Conservation (phyloP, 2,329 filamentous ascomycete species). For the Alternaria brassicicola region DNA sequence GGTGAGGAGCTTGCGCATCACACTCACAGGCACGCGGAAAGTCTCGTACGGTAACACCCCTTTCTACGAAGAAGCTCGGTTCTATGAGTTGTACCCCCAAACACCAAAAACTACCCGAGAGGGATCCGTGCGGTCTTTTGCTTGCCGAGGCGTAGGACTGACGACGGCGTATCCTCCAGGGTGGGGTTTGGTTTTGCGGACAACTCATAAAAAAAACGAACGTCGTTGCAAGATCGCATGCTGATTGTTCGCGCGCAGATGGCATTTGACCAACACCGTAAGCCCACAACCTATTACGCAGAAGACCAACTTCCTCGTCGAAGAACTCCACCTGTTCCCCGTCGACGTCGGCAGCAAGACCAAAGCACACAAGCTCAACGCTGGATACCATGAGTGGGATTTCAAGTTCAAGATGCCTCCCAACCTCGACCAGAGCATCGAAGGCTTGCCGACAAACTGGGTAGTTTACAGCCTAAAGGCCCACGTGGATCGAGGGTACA, state of each 20-base stretch:
- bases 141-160: not conserved
- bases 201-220: not conserved
- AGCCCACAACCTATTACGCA: conserved; percentile 53
- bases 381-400: conserved; percentile 57
- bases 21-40: conserved; percentile 56
- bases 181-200: not conserved
- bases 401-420: conserved; percentile 57
- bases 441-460: conserved; percentile 84
- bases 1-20: conserved; percentile 55
- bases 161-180: not conserved
- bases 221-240: not conserved
- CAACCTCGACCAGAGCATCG: conserved; percentile 78
- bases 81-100: not conserved
- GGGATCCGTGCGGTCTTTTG: not conserved
- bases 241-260: conserved; percentile 34
- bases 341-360: conserved; percentile 45
- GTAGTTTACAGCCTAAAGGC: conserved; percentile 92
- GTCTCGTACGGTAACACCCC: conserved; percentile 48
- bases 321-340: conserved; percentile 54
- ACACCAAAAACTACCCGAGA: not conserved
- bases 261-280: conserved; percentile 47
- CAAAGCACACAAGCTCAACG: conserved; percentile 57
- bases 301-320: conserved; percentile 55
- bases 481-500: conserved; percentile 82
- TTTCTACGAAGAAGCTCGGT: not conserved